Percentiles rank a stretch among this genome's conserved stretches.
Evolutionary conservation across 192 early-diverging fungal species (phyloP).

Genomic region (Ramicandelaber brevisporus): DNA sequence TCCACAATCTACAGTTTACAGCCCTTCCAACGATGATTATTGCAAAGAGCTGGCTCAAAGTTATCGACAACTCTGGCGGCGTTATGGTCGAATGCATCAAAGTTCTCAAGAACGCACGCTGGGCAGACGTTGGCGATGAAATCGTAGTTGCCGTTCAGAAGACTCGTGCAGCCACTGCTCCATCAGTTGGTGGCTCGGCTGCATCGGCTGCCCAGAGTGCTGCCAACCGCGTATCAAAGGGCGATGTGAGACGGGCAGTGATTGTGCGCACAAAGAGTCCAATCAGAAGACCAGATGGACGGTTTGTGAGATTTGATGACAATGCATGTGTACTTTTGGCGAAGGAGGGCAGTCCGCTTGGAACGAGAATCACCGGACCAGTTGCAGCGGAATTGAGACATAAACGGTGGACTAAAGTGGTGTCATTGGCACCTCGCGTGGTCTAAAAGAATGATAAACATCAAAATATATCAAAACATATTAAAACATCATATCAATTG

Average conservation of each 20-base stretch:
- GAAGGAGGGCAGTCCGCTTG: conserved; percentile 80
- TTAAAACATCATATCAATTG: not conserved
- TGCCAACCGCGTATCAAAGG: conserved; percentile 62
- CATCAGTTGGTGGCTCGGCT: conserved; percentile 15
- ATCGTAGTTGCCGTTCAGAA: conserved; percentile 90
- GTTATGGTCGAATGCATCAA: conserved; percentile 86
- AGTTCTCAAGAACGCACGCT: conserved; percentile 53
- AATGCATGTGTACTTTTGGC: conserved; percentile 90
- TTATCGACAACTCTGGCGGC: conserved; percentile 96
- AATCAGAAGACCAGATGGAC: conserved; percentile 69
- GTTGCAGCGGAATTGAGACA: conserved; percentile 69
- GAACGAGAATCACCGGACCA: conserved; percentile 75
- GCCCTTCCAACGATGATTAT: conserved; percentile 52
- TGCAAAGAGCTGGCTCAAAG: conserved; percentile 56
- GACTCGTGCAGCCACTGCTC: conserved; percentile 48
- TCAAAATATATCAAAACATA: not conserved
- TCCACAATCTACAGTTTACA: no score
- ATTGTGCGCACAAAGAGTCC: conserved; percentile 79
- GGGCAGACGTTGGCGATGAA: conserved; percentile 59
- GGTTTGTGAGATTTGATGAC: conserved; percentile 83
- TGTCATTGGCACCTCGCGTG: conserved; percentile 75
- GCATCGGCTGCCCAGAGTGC: no score
- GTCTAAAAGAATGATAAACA: conserved; percentile 23
- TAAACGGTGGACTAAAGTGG: conserved; percentile 91
- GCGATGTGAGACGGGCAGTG: conserved; percentile 75